Conservation (phyloP, 495 filamentous ascomycete species). For the Parachaetomium inaequale region DNA sequence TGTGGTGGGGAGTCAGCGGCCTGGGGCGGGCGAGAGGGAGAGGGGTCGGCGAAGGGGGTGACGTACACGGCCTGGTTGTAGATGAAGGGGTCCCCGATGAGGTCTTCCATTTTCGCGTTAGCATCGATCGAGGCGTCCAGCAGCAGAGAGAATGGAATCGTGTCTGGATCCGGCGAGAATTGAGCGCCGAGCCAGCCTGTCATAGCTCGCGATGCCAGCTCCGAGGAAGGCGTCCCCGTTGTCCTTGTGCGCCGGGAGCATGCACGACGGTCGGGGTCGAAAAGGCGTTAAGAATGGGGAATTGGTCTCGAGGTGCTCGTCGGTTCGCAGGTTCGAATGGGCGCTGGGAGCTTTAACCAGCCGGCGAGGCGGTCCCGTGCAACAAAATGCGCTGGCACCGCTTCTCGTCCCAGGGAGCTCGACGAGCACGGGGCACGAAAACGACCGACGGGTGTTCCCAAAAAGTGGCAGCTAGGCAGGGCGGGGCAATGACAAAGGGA, state of each 20-base stretch:
- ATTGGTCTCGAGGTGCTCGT: neutral
- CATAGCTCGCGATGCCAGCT: too few relatives aligned
- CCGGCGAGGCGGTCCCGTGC: neutral
- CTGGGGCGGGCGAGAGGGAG: neutral
- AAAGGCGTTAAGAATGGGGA: neutral
- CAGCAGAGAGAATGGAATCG: conserved; percentile 8
- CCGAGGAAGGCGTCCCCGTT: conserved; percentile 6
- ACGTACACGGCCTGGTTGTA: conserved; percentile 44
- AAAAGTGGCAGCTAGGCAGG: neutral
- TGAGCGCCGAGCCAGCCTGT: neutral
- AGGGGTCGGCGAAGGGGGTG: neutral
- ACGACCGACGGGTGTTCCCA: neutral
- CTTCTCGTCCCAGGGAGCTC: neutral
- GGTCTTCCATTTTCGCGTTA: conserved; percentile 33
- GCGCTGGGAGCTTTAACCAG: neutral
- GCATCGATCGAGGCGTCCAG: conserved; percentile 12
- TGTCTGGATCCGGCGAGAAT: conserved; percentile 5
- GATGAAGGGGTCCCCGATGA: conserved; percentile 46
- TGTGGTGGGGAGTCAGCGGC: conserved; percentile 20
- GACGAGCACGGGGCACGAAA: neutral
- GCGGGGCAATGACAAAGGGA: conserved; percentile 15
- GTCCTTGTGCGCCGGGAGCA: neutral
- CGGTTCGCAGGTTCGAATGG: neutral
- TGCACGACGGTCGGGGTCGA: neutral
- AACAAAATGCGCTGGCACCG: neutral